Base-by-base conservation (phyloP, 805 yeast genomes). In the Zygosaccharomyces bisporus region DNA sequence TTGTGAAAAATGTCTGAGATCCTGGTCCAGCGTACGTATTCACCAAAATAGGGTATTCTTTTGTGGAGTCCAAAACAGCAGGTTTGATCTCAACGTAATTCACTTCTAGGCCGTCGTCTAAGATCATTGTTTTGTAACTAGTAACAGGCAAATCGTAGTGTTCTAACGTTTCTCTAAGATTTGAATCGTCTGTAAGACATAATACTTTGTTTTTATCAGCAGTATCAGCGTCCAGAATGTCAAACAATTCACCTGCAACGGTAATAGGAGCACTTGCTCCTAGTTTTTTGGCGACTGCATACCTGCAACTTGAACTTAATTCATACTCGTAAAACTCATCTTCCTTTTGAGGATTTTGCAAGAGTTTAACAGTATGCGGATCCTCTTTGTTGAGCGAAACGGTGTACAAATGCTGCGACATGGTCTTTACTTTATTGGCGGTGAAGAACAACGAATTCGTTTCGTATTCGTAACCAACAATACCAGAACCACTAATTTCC, bases 21-120 rank as follows among this genome's bases (percentile, higher is more conserved):
- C 93, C 95, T 1, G 95, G 95, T 0, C 93, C 95, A 3, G 89
- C 93, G 58, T 86, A 86, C 0, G 77, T 81, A 45, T 76, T 74
- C 2, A 84, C 87, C 34, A 86, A 61, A 9, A 86, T 49, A 0
- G 93, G 90, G 54, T 83, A 78, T 49, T 74, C 72, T 32, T 61
- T 63, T 0, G 52, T 52, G 1, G 73, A 64, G 49, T 79, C 67
- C 53, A 82, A 77, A 36, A 70, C 67, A 0, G 73, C 72, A 0
- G 95, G 95, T 34, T 74, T 68, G 6, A 80, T 77, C 55, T 84
- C 90, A 32, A 81, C 63, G 43, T 79, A 71, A 55, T 81, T 76
- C 5, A 81, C 57, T 6, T 52, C 54, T 1, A 74, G 57, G 7
- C 70, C 72, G 43, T 66, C 72, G 62, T 62, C 54, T 61, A 63